These are phyloP conservation scores for Linaria vulgaris DNA, from an alignment of 257 asterid species.

Conservation along the genomic window DNA sequence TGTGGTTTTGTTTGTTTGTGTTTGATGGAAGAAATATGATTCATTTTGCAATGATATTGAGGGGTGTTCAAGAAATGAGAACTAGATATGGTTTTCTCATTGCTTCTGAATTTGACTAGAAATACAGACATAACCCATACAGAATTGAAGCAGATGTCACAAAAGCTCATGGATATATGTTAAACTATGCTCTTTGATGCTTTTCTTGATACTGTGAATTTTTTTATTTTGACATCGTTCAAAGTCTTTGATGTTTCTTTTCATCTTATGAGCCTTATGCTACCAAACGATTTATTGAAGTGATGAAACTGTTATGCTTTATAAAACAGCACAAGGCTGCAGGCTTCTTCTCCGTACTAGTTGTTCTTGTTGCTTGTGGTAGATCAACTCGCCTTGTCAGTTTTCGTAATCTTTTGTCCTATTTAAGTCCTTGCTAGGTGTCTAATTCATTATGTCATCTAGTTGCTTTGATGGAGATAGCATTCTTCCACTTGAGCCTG, in stretches of 20 bases:
- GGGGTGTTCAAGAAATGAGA: too few species aligned
- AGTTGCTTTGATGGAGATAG: slow-evolving; percentile 57
- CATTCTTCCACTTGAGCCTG: slow-evolving; percentile 76
- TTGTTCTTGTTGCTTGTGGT: neutral
- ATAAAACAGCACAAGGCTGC: too few species aligned
- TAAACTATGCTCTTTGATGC: neutral
- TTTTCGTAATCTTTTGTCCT: neutral
- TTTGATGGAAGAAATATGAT: neutral
- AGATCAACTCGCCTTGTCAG: neutral
- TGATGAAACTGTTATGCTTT: too few species aligned
- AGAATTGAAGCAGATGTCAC: neutral
- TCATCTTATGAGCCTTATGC: neutral
- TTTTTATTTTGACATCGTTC: neutral
- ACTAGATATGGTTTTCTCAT: neutral
- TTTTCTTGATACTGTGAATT: neutral
- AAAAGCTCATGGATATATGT: neutral
- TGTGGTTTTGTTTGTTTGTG: neutral
- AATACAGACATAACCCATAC: neutral
- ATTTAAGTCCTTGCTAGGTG: too few species aligned
- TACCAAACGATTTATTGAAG: neutral
- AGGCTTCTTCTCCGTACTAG: too few species aligned
- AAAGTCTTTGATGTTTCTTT: too few species aligned
- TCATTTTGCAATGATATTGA: neutral
- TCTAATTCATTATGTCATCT: neutral
- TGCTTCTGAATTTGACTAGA: neutral